phyloP scores from a whole-genome alignment of 495 filamentous ascomycete genomes.

The Aspergillus avenaceus region DNA sequence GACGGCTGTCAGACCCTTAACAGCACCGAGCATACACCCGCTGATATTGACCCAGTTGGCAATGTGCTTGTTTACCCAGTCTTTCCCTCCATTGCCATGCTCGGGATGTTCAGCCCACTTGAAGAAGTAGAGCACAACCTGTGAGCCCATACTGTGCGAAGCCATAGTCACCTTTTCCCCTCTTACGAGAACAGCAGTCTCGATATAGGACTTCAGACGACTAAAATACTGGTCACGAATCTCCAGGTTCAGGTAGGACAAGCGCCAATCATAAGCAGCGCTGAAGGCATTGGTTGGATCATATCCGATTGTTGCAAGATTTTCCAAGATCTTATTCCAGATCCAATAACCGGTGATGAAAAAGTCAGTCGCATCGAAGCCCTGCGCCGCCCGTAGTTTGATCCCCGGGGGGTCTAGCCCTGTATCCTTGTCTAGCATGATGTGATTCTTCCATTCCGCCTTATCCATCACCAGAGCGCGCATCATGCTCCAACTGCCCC shows the following conservation, averaged over 20 bases:
- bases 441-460: constrained; percentile 88
- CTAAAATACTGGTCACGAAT: constrained; percentile 90
- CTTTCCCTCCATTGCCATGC: constrained; percentile 74
- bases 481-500: constrained; percentile 99
- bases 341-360: constrained; percentile 87
- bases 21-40: constrained; percentile 93
- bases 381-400: constrained; percentile 91
- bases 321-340: constrained; percentile 98
- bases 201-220: constrained; percentile 82
- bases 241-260: constrained; percentile 88
- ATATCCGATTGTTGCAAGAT: constrained; percentile 91
- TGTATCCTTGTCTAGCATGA: constrained; percentile 91
- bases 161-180: constrained; percentile 80
- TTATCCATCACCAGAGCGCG: constrained; percentile 88
- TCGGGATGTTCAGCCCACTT: constrained; percentile 88
- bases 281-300: constrained; percentile 95
- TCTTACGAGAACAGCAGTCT: constrained; percentile 64
- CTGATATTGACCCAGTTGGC: constrained; percentile 98
- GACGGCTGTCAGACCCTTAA: constrained; percentile 87
- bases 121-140: constrained; percentile 94
- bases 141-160: constrained; percentile 95
- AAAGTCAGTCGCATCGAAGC: constrained; percentile 98
- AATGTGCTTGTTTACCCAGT: constrained; percentile 87
- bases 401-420: constrained; percentile 90
- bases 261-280: constrained; percentile 95